Percentiles rank a stretch among this genome's conserved stretches.
Evolutionary conservation across 306 rosid species (phyloP).

Genomic region (Styphnolobium japonicum): DNA sequence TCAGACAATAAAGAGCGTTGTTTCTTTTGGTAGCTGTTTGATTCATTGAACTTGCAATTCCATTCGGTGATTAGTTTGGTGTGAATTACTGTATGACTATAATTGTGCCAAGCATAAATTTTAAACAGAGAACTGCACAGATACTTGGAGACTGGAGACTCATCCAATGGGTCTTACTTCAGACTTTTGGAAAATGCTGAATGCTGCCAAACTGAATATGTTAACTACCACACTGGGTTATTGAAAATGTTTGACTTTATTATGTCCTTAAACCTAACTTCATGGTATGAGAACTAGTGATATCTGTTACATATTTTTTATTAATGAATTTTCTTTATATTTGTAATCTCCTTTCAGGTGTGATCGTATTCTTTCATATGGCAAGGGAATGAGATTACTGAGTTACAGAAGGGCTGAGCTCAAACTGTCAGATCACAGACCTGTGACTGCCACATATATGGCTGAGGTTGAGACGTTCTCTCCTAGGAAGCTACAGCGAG

Average conservation of each 20-base stretch:
- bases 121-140: neutral
- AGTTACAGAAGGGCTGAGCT: constrained; percentile 62
- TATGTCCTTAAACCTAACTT: neutral
- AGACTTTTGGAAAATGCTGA: neutral
- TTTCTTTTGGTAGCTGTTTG: neutral
- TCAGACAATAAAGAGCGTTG: neutral
- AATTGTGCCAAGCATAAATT: neutral
- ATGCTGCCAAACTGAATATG: neutral
- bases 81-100: neutral
- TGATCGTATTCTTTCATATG: constrained; percentile 85
- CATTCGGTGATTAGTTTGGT: neutral
- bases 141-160: neutral
- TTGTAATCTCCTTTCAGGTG: constrained; percentile 62
- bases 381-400: constrained; percentile 73
- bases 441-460: constrained; percentile 80
- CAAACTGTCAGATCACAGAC: constrained; percentile 85
- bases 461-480: constrained; percentile 86
- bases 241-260: neutral
- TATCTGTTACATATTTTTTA: neutral
- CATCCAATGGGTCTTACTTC: neutral
- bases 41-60: neutral
- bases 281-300: neutral
- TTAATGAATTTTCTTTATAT: neutral
- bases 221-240: neutral
- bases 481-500: constrained; percentile 76